Evolutionary conservation across 2,329 filamentous ascomycete species (phyloP).

Genomic region (Fusarium solani-melongenae): DNA sequence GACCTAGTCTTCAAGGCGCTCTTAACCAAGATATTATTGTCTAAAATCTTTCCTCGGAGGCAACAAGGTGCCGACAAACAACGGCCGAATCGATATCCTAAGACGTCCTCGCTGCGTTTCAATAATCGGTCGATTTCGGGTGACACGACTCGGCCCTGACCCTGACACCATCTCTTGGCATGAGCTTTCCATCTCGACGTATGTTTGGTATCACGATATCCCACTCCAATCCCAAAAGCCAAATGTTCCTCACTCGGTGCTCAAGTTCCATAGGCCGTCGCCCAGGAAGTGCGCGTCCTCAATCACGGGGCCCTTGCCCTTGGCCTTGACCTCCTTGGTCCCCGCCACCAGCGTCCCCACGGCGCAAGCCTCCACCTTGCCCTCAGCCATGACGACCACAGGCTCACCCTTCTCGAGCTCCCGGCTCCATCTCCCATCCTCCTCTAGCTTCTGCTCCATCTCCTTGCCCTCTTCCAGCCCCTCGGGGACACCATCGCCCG

Average conservation of each 20-base stretch:
- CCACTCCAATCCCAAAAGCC: neutral
- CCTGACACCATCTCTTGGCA: neutral
- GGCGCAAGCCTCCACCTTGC: slow-evolving; percentile 90
- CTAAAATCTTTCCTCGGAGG: neutral
- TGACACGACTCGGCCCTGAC: neutral
- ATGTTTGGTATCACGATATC: slow-evolving; percentile 37
- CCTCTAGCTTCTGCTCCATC: slow-evolving; percentile 55
- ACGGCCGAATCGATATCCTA: neutral
- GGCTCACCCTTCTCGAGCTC: slow-evolving; percentile 84
- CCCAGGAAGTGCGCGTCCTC: slow-evolving; percentile 94
- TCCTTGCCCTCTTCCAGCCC: slow-evolving; percentile 54
- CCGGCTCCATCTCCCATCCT: slow-evolving; percentile 67
- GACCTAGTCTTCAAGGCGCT: neutral
- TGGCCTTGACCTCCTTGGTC: slow-evolving; percentile 91
- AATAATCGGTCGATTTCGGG: neutral
- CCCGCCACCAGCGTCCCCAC: slow-evolving; percentile 86
- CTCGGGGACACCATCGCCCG: slow-evolving; percentile 58
- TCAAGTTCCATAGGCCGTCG: slow-evolving; percentile 89
- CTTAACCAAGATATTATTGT: neutral
- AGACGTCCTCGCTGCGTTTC: neutral
- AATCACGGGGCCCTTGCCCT: slow-evolving; percentile 93
- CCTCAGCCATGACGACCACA: slow-evolving; percentile 91
- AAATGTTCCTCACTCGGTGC: slow-evolving; percentile 48
- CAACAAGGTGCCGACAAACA: neutral
- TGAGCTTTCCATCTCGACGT: slow-evolving; percentile 6